phyloP scores from a whole-genome alignment of 2,329 filamentous ascomycete species.

The Pestalotiopsis sp. region DNA sequence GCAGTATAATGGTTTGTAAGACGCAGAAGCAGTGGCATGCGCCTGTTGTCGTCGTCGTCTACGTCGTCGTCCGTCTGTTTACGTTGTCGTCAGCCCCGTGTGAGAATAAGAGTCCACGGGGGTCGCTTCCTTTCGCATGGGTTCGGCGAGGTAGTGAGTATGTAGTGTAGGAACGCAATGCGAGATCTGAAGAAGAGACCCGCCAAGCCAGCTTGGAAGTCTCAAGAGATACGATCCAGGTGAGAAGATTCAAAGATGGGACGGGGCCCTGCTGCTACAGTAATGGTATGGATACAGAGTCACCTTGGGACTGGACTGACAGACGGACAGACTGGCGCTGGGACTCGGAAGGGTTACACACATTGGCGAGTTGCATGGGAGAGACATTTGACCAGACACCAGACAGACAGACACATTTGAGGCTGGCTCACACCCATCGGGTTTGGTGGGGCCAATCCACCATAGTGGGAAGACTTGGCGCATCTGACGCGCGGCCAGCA shows the following conservation, averaged over 20 bases:
- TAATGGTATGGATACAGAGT: too few species aligned
- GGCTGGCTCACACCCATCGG: constrained; percentile 1
- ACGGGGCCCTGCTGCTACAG: neutral
- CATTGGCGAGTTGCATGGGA: too few species aligned
- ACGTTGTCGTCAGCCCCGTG: neutral
- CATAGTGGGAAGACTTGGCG: constrained; percentile 10
- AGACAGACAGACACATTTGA: neutral
- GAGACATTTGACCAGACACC: too few species aligned
- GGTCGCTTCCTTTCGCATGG: neutral
- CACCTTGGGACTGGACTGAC: too few species aligned
- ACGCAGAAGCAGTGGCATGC: neutral
- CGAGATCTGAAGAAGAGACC: neutral
- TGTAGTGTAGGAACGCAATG: neutral
- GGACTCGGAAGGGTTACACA: too few species aligned
- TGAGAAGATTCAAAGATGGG: neutral
- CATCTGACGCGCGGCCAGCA: constrained; percentile 14
- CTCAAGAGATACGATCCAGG: constrained; percentile 3
- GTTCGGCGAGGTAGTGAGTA: neutral
- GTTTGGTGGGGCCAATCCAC: constrained; percentile 3
- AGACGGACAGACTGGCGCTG: too few species aligned
- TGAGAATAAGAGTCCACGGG: neutral
- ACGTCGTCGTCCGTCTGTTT: neutral
- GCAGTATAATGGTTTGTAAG: neutral
- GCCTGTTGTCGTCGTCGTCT: neutral
- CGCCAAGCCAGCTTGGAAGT: constrained; percentile 13